Evolutionary conservation across 140 eudicot species (phyloP).

Genomic region (Erigeron philadelphicus): DNA sequence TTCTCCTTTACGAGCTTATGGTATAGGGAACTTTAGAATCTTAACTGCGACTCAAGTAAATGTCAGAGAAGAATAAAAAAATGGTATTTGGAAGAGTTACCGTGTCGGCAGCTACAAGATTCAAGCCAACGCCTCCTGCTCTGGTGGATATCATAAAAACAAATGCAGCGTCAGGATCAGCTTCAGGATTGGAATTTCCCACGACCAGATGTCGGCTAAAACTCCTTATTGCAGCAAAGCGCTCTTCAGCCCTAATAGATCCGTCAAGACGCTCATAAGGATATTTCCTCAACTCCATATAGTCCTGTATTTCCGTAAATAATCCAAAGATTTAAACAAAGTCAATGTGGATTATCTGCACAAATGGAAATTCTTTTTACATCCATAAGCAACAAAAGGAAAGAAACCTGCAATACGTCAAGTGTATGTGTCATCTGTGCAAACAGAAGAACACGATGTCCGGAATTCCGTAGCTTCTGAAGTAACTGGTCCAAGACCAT

Average conservation of each 20-base stretch:
- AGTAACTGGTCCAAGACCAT: constrained; percentile 78
- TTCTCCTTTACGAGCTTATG: background rate
- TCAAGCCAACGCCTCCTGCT: constrained; percentile 98
- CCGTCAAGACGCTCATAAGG: constrained; percentile 98
- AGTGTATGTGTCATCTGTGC: constrained; percentile 99
- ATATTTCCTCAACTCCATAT: constrained; percentile 72
- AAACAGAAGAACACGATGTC: constrained; percentile 91
- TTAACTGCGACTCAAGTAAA: constrained; percentile 1
- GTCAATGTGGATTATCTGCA: constrained; percentile 7
- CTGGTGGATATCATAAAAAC: constrained; percentile 89
- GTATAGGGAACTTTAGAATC: background rate
- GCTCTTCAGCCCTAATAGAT: constrained; percentile 94
- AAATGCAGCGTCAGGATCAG: constrained; percentile 53
- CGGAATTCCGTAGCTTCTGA: constrained; percentile 60
- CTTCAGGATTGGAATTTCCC: constrained; percentile 35
- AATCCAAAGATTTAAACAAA: background rate
- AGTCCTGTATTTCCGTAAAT: constrained; percentile 51
- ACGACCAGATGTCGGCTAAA: constrained; percentile 49
- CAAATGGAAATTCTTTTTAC: background rate
- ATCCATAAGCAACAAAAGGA: constrained; percentile 5
- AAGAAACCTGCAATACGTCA: constrained; percentile 76
- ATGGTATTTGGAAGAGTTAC: constrained; percentile 35
- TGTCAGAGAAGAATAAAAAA: background rate
- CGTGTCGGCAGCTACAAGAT: constrained; percentile 98
- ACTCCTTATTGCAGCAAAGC: constrained; percentile 93